Evolutionary conservation across 1,284 basidiomycete species (phyloP).

Genomic region (Lignosus rhinocerotis): DNA sequence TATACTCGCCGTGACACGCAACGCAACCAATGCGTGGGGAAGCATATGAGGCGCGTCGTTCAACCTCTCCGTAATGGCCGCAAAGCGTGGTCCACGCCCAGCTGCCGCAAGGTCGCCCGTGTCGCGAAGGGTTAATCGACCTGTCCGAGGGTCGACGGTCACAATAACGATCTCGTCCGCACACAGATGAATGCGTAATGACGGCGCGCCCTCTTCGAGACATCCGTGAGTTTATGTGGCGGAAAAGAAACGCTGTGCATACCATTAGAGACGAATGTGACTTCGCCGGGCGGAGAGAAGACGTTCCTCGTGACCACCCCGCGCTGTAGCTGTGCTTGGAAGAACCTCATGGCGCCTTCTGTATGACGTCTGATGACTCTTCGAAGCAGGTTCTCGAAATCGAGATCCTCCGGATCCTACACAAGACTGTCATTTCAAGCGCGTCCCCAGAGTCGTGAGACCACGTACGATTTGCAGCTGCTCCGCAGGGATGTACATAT

Average conservation of each 20-base stretch:
- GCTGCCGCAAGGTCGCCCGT: slow-evolving; percentile 75
- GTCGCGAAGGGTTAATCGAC: slow-evolving; percentile 68
- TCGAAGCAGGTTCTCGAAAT: slow-evolving; percentile 66
- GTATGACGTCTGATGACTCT: slow-evolving; percentile 63
- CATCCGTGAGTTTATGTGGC: background rate
- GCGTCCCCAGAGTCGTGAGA: background rate
- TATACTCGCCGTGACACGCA: slow-evolving; percentile 56
- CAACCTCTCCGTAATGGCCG: slow-evolving; percentile 52
- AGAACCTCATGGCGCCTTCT: slow-evolving; percentile 54
- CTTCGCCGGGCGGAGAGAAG: slow-evolving; percentile 61
- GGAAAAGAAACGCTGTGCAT: slow-evolving; percentile 5
- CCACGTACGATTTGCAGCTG: slow-evolving; percentile 49
- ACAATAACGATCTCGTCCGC: slow-evolving; percentile 72
- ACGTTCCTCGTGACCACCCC: slow-evolving; percentile 46
- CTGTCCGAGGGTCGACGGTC: slow-evolving; percentile 72
- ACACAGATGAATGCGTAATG: slow-evolving; percentile 66
- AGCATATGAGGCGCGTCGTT: slow-evolving; percentile 65
- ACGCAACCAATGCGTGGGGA: slow-evolving; percentile 48
- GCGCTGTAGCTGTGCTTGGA: slow-evolving; percentile 53
- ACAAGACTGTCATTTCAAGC: background rate
- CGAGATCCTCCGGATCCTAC: slow-evolving; percentile 66
- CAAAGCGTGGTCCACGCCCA: slow-evolving; percentile 63
- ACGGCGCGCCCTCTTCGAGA: slow-evolving; percentile 48
- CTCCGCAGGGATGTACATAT: slow-evolving; percentile 39
- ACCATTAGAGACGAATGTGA: slow-evolving; percentile 57